Evolutionary conservation across 1,284 basidiomycete species (phyloP), one percentile per base, ranked within the genome.

Genomic region (Tylopilus sp.): DNA sequence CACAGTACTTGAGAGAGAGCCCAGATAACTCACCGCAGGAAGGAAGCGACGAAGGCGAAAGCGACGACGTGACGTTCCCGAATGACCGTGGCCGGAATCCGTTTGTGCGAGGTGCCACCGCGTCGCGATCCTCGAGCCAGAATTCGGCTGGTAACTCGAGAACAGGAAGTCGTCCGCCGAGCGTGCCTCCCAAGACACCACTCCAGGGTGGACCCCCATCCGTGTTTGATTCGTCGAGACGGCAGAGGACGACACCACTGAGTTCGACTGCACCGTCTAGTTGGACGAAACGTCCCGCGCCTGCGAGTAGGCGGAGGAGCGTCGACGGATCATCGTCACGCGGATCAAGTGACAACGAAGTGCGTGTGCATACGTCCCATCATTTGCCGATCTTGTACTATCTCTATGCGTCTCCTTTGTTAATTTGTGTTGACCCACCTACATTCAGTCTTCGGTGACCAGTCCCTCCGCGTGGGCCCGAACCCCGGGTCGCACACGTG

Each of bases 291-390:
- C 74, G 84, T 6, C 84, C 85, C 6, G 69, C 75, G 23, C 81
- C 84, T 37, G 74, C 80, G 6, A 69, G 73, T 38, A 73, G 86
- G 46, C 71, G 85, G 41, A 84, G 76, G 68, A 88, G 86, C 52
- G 77, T 85, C 56, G 84, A 82, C 11, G 81, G 85, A 49, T 68
- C 71, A 21, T 69, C 71, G 33, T 67, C 67, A 41, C 71, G 70
- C 28, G 60, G 68, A 15, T 53, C 64, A 37, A 88, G 85, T 56
- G 86, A 89, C 57, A 81, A 80, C 4, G 86, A 89, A 74, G 85
- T 87, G 45, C 48, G 76, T 67, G 13, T 16, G 21, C 33, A 43
- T 40, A 52, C 30, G 45, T 26, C 46, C 63, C 60, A 58, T 62
- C 21, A 6, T 49, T 43, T 36, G 13, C 25, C 4, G 16, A 19